phyloP scores from a whole-genome alignment of 352 stramenopile genomes.

The Pseudoperonospora humuli region DNA sequence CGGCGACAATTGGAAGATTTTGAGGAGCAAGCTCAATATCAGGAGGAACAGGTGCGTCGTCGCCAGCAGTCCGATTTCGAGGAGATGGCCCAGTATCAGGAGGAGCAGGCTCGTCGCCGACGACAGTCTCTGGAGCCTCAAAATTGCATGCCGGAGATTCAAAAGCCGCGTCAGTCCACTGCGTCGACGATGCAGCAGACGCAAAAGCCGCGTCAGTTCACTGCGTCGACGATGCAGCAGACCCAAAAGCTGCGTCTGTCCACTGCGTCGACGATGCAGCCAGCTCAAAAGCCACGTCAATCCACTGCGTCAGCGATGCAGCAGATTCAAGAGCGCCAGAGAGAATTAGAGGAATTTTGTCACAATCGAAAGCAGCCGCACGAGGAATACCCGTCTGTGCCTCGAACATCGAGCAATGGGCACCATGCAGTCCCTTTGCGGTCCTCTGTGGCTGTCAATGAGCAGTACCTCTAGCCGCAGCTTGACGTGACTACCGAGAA shows the following conservation, averaged over 20 bases:
- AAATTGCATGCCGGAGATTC: slow-evolving; percentile 3
- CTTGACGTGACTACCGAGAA: slow-evolving; percentile 15
- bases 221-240: slow-evolving; percentile 9
- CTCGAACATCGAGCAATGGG: slow-evolving; percentile 5
- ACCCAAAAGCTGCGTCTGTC: slow-evolving; percentile 7
- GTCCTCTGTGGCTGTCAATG: slow-evolving; percentile 22
- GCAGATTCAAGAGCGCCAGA: slow-evolving; percentile 28
- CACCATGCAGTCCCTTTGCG: slow-evolving; percentile 12
- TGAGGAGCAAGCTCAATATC: slow-evolving; percentile 22
- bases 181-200: slow-evolving; percentile 10
- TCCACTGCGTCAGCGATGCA: slow-evolving; percentile 15
- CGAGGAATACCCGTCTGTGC: slow-evolving; percentile 20
- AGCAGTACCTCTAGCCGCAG: slow-evolving; percentile 34
- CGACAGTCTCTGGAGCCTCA: slow-evolving; percentile 13
- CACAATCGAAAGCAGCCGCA: slow-evolving; percentile 18
- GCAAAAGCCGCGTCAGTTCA: slow-evolving; percentile 6
- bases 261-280: slow-evolving; percentile 7
- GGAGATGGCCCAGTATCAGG: slow-evolving; percentile 22
- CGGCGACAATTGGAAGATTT: slow-evolving; percentile 21
- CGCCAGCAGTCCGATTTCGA: slow-evolving; percentile 24
- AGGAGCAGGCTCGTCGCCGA: slow-evolving; percentile 22
- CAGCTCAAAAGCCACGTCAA: slow-evolving; percentile 9
- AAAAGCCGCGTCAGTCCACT: slow-evolving; percentile 8
- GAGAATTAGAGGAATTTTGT: slow-evolving; percentile 17
- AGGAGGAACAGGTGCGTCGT: slow-evolving; percentile 23